A percentile compares a stretch with the other conserved stretches of the same genome.
Evolutionary conservation across 192 early-diverging fungal genomes (phyloP).

Genomic region (Entomortierella parvispora): DNA sequence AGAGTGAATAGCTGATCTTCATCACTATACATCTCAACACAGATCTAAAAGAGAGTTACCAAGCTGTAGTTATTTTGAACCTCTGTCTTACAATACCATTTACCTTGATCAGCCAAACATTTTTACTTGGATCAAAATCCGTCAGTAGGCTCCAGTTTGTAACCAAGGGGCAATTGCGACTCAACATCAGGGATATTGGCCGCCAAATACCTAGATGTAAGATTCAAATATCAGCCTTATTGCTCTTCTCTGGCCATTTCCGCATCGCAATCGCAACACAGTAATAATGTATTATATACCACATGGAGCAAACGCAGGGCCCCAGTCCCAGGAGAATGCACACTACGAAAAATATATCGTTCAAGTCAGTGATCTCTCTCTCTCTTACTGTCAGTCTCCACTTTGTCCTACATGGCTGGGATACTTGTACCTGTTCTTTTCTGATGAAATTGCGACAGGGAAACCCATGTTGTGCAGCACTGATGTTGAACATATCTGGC

Average conservation of each 20-base stretch:
- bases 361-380: not conserved
- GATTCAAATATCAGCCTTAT: too few species aligned
- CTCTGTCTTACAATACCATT: too few species aligned
- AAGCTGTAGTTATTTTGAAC: not conserved
- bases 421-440: slow-evolving; percentile 27
- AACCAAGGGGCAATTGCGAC: not conserved
- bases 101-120: slow-evolving; percentile 33
- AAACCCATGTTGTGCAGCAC: slow-evolving; percentile 42
- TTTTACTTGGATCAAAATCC: not conserved
- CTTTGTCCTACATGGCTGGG: not conserved
- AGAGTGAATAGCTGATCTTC: too few species aligned
- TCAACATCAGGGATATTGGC: slow-evolving; percentile 29
- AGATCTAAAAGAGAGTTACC: too few species aligned
- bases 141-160: slow-evolving; percentile 15
- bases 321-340: slow-evolving; percentile 52
- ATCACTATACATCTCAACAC: too few species aligned
- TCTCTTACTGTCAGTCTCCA: not conserved
- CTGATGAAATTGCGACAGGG: slow-evolving; percentile 38
- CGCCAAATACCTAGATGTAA: slow-evolving; percentile 51
- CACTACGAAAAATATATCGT: slow-evolving; percentile 18
- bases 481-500: slow-evolving; percentile 51
- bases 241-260: too few species aligned
- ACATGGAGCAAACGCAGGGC: slow-evolving; percentile 44
- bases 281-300: too few species aligned
- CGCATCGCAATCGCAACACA: too few species aligned